Evolutionary conservation across 805 yeast species (phyloP).

Genomic region (Zygosaccharomyces rouxii): DNA sequence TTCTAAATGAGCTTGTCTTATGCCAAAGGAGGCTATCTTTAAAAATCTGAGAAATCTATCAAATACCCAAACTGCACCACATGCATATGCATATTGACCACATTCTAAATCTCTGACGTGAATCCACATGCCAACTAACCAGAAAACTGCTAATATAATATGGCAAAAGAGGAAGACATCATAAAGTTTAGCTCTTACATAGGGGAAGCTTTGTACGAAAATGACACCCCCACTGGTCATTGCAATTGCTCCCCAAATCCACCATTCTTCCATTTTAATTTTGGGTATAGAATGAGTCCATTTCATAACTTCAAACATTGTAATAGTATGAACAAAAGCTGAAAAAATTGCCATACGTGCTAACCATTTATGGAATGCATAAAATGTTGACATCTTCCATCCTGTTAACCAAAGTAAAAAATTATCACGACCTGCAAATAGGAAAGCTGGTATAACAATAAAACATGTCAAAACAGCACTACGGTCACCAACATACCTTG

Average conservation of each 20-base stretch:
- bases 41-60: conserved; percentile 56
- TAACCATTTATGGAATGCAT: conserved; percentile 58
- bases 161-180: conserved; percentile 42
- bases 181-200: conserved; percentile 42
- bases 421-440: conserved; percentile 69
- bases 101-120: conserved; percentile 43
- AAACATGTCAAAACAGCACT: conserved; percentile 45
- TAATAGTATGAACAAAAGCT: conserved; percentile 12
- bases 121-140: conserved; percentile 42
- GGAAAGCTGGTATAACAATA: conserved; percentile 48
- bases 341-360: conserved; percentile 41
- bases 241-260: conserved; percentile 32
- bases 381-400: conserved; percentile 54
- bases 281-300: conserved; percentile 23
- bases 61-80: conserved; percentile 61
- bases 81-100: conserved; percentile 46
- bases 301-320: conserved; percentile 7
- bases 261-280: conserved; percentile 38
- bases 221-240: conserved; percentile 35
- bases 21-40: conserved; percentile 56
- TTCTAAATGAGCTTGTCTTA: conserved; percentile 43
- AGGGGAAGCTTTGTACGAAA: conserved; percentile 40
- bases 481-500: conserved; percentile 43
- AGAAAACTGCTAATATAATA: conserved; percentile 40
- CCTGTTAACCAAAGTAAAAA: conserved; percentile 57